phyloP scores from a whole-genome alignment of 2,329 filamentous ascomycete genomes.

The Chaetoscypha palmicola region DNA sequence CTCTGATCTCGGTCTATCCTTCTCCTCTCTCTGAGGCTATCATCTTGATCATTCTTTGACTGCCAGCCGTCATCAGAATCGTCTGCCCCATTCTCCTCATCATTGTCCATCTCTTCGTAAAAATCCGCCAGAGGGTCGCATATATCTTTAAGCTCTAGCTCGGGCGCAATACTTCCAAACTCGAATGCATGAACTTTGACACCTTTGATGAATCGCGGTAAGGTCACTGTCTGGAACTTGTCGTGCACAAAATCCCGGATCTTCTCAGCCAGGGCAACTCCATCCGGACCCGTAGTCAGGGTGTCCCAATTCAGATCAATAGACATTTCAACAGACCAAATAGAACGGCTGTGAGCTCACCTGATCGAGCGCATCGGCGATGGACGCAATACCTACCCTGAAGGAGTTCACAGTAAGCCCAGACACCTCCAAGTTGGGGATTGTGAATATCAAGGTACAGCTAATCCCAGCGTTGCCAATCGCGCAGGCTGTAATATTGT shows the following conservation, averaged over 20 bases:
- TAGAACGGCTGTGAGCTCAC: not conserved
- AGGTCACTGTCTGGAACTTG: constrained; percentile 84
- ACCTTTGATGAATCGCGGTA: constrained; percentile 94
- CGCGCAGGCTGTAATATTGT: too few species aligned
- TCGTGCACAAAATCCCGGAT: constrained; percentile 93
- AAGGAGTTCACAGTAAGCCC: too few species aligned
- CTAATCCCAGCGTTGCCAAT: too few species aligned
- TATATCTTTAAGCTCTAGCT: constrained; percentile 91
- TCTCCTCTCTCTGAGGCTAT: constrained; percentile 30
- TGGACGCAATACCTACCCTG: too few species aligned
- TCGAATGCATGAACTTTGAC: constrained; percentile 92
- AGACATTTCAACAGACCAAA: constrained; percentile 56
- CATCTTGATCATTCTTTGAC: constrained; percentile 14
- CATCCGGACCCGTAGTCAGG: constrained; percentile 83
- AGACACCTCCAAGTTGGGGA: too few species aligned
- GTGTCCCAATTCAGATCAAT: constrained; percentile 97
- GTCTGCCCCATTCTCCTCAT: constrained; percentile 45
- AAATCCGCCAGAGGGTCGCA: constrained; percentile 94
- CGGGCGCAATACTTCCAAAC: constrained; percentile 76
- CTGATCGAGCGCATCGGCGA: not conserved
- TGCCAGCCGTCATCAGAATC: constrained; percentile 35
- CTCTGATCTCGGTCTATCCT: constrained; percentile 32
- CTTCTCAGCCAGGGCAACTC: constrained; percentile 71
- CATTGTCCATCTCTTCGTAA: constrained; percentile 75
- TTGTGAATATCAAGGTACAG: too few species aligned